phyloP scores from a whole-genome alignment of 73 alveolate genomes.

The Tetrahymena malaccensis region DNA sequence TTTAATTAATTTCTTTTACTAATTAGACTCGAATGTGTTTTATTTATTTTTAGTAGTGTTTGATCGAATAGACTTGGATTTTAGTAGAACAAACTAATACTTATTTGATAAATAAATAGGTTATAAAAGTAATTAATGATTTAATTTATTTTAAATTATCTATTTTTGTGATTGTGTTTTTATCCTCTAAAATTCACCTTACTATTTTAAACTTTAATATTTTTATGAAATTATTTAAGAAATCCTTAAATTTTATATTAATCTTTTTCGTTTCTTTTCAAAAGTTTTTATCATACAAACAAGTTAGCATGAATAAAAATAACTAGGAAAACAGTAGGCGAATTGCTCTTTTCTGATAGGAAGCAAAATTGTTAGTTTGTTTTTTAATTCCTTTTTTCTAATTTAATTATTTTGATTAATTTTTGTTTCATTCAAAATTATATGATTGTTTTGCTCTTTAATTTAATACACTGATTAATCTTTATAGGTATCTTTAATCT shows the following conservation, averaged over 20 bases:
- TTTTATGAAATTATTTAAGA: not conserved
- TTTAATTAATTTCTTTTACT: not conserved
- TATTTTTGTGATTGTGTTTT: no score
- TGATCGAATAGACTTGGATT: no score
- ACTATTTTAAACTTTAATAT: no score
- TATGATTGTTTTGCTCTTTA: not conserved
- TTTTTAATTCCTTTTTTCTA: not conserved
- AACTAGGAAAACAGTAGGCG: not conserved
- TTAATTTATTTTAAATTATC: not conserved
- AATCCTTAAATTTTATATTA: not conserved
- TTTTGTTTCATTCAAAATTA: not conserved
- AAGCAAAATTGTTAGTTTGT: not conserved
- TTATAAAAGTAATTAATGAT: not conserved
- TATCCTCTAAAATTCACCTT: not conserved
- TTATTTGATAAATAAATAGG: not conserved
- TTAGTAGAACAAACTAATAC: no score
- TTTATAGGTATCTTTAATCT: not conserved
- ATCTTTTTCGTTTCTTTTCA: no score
- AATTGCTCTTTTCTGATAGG: not conserved
- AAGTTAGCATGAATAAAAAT: no score
- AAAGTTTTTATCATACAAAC: not conserved
- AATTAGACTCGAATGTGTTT: not conserved
- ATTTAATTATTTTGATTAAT: no score
- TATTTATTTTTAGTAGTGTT: no score
- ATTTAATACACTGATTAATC: no score